Conservation (phyloP, 306 rosid species). For the Cucumis hystrix region DNA sequence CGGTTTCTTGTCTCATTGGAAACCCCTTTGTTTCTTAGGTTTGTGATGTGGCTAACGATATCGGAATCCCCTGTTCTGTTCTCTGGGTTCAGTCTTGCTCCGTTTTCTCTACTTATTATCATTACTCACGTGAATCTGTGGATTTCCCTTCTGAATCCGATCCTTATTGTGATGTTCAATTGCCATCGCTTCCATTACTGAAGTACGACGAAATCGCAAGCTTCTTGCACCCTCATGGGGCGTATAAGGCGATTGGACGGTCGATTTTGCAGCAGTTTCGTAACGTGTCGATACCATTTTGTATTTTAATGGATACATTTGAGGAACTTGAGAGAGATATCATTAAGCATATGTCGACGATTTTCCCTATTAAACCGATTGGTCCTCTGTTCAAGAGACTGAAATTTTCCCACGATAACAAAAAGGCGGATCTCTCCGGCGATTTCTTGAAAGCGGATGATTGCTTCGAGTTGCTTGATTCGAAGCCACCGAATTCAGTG, state of each 20-base stretch:
- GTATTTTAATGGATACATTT: constrained; percentile 41
- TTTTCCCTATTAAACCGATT: constrained; percentile 15
- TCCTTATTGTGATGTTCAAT: background rate
- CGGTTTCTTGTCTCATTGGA: constrained; percentile 24
- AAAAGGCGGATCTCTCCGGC: constrained; percentile 21
- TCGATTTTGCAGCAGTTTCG: constrained; percentile 1
- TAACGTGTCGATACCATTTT: constrained; percentile 14
- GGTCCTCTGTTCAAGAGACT: constrained; percentile 57
- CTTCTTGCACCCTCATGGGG: constrained; percentile 5
- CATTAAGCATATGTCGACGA: constrained; percentile 15
- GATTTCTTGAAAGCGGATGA: constrained; percentile 31
- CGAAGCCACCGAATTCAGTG: constrained; percentile 18
- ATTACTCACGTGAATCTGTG: background rate
- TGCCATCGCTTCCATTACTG: constrained; percentile 1
- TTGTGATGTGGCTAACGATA: background rate
- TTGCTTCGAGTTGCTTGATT: constrained; percentile 38
- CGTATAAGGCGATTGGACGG: background rate
- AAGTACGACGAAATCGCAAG: constrained; percentile 12
- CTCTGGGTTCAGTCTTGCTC: constrained; percentile 24
- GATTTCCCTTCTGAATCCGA: constrained; percentile 10
- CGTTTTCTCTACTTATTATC: constrained; percentile 7
- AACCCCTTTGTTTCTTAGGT: constrained; percentile 19
- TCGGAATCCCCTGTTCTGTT: constrained; percentile 6
- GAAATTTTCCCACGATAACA: background rate
- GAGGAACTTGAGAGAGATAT: constrained; percentile 38